A percentile compares a stretch with the other conserved stretches of the same genome.
Conservation (phyloP, 2,329 filamentous ascomycete genomes). For the Pseudogymnoascus sp. region DNA sequence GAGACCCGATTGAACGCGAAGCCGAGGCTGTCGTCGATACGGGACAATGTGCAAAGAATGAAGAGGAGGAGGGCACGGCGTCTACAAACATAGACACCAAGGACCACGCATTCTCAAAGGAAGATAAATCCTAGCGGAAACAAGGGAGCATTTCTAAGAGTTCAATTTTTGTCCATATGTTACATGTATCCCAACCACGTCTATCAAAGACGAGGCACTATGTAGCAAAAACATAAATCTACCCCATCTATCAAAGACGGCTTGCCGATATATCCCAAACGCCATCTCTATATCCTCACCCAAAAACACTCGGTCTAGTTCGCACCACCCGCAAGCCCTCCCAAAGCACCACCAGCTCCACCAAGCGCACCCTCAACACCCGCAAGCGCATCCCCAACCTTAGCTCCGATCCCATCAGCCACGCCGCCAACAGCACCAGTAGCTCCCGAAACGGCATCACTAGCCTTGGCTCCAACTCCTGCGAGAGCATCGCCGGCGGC, state of each 20-base stretch:
- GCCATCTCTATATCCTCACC: neutral
- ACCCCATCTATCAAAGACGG: neutral
- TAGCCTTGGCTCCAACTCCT: neutral
- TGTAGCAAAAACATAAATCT: neutral
- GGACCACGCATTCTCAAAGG: neutral
- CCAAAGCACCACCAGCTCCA: neutral
- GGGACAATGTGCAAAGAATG: neutral
- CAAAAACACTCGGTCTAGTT: neutral
- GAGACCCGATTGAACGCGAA: neutral
- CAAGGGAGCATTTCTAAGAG: neutral
- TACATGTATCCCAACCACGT: neutral
- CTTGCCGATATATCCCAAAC: neutral
- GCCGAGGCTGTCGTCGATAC: neutral
- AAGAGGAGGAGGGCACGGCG: neutral
- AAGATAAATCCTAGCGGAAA: neutral
- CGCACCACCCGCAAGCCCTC: neutral
- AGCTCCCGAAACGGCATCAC: neutral
- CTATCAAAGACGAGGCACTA: slow-evolving; percentile 2
- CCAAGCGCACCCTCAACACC: neutral
- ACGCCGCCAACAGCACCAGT: neutral
- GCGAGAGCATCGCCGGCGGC: neutral
- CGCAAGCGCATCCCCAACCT: neutral
- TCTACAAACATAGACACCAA: neutral
- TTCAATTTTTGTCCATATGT: neutral
- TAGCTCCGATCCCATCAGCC: neutral